Conservation (phyloP, 495 filamentous ascomycete genomes). For the Daldinia caldariorum region DNA sequence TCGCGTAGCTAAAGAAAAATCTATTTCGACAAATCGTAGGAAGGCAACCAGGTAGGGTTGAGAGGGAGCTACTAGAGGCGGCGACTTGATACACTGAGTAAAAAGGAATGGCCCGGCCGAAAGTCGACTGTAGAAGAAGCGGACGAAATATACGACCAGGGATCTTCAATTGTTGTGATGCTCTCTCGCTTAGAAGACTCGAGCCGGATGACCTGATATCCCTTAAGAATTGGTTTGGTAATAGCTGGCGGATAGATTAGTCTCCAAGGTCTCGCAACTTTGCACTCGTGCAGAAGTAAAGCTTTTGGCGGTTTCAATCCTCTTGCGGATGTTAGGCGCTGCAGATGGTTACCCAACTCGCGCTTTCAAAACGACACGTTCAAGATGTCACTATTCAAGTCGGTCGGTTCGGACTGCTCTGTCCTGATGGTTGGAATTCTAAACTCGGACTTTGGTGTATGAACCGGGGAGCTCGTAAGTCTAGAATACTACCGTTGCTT, state of each 20-base stretch:
- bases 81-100: conserved; percentile 1
- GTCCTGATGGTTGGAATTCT: conserved; percentile 4
- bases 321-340: conserved; percentile 6
- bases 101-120: conserved; percentile 9
- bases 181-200: conserved; percentile 15
- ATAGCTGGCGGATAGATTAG: conserved; percentile 19
- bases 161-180: conserved; percentile 7
- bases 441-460: conserved; percentile 6
- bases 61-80: conserved; percentile 10
- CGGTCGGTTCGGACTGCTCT: conserved; percentile 3
- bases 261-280: conserved; percentile 22
- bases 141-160: conserved; percentile 2
- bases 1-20: conserved; percentile 10
- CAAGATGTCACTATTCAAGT: conserved; percentile 14
- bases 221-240: conserved; percentile 17
- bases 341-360: conserved; percentile 5
- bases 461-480: conserved; percentile 6
- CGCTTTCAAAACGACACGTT: conserved; percentile 6
- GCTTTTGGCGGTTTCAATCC: conserved; percentile 14
- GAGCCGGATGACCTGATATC: conserved; percentile 15
- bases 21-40: conserved; percentile 11
- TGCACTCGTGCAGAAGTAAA: conserved; percentile 21
- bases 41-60: conserved; percentile 14
- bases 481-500: conserved; percentile 20
- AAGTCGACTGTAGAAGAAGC: conserved; percentile 8